phyloP scores from a whole-genome alignment of 2,329 filamentous ascomycete species.

The Onygena corvina region DNA sequence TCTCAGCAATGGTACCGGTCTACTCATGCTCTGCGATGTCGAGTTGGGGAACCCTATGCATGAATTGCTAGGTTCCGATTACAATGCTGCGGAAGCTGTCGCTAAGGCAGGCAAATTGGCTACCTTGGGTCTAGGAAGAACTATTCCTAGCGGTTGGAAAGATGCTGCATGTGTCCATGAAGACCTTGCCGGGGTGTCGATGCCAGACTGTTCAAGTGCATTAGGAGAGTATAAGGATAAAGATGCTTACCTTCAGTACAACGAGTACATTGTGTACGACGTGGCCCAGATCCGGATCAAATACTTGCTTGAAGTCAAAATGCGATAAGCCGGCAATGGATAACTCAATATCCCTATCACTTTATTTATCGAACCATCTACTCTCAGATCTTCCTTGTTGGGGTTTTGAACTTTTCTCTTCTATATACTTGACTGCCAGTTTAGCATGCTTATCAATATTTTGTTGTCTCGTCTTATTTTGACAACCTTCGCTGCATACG shows the following conservation, averaged over 20 bases:
- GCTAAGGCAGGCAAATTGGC: conserved; percentile 48
- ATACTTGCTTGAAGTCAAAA: conserved; percentile 36
- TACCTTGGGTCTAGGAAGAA: conserved; percentile 58
- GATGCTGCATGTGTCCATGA: conserved; percentile 57
- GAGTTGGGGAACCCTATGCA: conserved; percentile 67
- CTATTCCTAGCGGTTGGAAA: conserved; percentile 58
- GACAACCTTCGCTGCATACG: background rate
- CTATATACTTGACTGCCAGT: background rate
- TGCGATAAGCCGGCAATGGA: too few relatives aligned
- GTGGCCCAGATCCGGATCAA: conserved; percentile 37
- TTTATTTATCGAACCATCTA: too few relatives aligned
- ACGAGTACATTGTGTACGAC: conserved; percentile 41
- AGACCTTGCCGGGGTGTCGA: conserved; percentile 54
- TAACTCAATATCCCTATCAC: too few relatives aligned
- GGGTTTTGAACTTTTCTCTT: background rate
- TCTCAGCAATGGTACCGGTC: conserved; percentile 54
- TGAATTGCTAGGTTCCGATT: conserved; percentile 47
- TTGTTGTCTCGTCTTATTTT: background rate
- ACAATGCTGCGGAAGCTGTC: conserved; percentile 52
- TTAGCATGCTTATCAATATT: background rate
- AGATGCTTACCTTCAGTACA: conserved; percentile 20
- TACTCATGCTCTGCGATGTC: conserved; percentile 74
- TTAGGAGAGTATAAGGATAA: background rate
- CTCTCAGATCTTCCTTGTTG: background rate
- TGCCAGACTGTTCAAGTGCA: conserved; percentile 34